Base-by-base conservation (phyloP, 768 basidiomycete species). In the Pisolithus tinctorius region DNA sequence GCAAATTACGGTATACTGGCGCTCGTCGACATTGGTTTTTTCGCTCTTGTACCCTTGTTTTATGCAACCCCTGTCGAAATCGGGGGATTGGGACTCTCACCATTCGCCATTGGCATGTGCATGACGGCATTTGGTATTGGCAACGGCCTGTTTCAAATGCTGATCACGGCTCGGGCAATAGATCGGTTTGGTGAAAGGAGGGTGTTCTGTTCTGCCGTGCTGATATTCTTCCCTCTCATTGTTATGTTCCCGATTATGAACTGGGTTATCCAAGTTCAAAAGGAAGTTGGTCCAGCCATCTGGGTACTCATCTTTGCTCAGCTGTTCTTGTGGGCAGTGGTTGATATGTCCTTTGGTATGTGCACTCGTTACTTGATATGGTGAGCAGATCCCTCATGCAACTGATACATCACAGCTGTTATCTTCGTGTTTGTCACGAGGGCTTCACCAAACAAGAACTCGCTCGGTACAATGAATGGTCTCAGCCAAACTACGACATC, bases 1-100 rank as follows among this genome's bases (percentile, higher is more conserved):
- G 69, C 70, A 10, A 85, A 82, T 59, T 89, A 88, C 62, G 80
- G 79, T 7, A 64, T 66, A 27, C 71, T 83, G 25, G 76, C 84
- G 4, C 69, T 87, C 9, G 66, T 83, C 47, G 85, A 88, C 49
- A 84, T 87, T 43, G 64, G 81, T 7, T 78, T 78, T 51, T 71
- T 20, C 20, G 20, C 20, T 20, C 20, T 20, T 20, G 20, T 20
- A 20, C 20, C 20, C 20, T 20, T 20, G 31, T 71, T 66, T 54
- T 66, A 63, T 14, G 59, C 66, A 27, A 60, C 63, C 29, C 60
- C 69, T 2, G 56, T 70, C 4, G 59, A 58, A 48, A 48, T 70
- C 17, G 66, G 68, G 39, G 66, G 67, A 23, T 60, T 66, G 17
- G 27, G 38, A 39, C 58, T 65, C 1, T 55, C 56, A 10, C 62